Percentiles rank a stretch among this genome's conserved stretches.
Conservation (phyloP, 2,329 filamentous ascomycete species). For the Pleomassaria siparia region DNA sequence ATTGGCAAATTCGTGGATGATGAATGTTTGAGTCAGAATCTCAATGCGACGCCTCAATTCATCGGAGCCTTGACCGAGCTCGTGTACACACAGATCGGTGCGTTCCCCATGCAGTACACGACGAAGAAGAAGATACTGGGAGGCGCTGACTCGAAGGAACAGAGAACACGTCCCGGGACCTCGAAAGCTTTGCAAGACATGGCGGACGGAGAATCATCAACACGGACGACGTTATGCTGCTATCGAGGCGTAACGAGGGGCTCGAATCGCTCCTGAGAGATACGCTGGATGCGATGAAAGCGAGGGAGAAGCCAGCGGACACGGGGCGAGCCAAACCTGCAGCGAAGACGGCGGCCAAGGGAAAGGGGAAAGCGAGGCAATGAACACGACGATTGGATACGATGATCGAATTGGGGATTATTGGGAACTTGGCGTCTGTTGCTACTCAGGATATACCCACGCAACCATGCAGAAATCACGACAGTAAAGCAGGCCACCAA, state of each 20-base stretch:
- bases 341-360: constrained; percentile 3
- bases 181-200: constrained; percentile 66
- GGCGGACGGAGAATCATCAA: constrained; percentile 78
- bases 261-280: constrained; percentile 73
- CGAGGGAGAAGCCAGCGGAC: constrained; percentile 21
- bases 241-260: constrained; percentile 84
- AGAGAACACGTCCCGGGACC: constrained; percentile 54
- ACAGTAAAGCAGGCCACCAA: too few species aligned
- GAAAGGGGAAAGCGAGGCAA: constrained; percentile 11
- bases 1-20: constrained; percentile 73
- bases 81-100: constrained; percentile 85
- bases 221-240: constrained; percentile 82
- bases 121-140: neutral
- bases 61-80: constrained; percentile 77
- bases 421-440: neutral
- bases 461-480: too few species aligned
- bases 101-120: constrained; percentile 13
- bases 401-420: neutral
- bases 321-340: constrained; percentile 27
- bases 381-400: neutral
- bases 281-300: constrained; percentile 59
- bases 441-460: constrained; percentile 3
- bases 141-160: neutral
- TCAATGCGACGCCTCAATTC: constrained; percentile 90
- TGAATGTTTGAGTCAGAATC: constrained; percentile 69